Evolutionary conservation across 2,329 filamentous ascomycete species (phyloP).

Genomic region (Tolypocladium nubicola): DNA sequence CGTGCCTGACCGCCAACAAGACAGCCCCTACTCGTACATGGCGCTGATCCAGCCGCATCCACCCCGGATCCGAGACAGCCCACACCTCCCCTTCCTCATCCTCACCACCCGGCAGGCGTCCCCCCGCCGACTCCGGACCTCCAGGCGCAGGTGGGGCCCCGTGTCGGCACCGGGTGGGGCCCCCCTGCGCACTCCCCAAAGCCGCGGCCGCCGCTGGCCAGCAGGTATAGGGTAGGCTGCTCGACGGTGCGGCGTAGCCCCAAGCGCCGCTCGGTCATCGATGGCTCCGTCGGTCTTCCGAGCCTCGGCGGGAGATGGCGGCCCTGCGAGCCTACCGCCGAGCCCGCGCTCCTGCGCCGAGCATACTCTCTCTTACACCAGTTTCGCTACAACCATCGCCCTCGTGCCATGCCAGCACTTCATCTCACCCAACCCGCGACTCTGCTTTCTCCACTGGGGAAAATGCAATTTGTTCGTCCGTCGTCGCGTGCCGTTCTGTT

Average conservation of each 20-base stretch:
- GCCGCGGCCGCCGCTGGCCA: background rate
- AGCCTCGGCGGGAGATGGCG: slow-evolving; percentile 1
- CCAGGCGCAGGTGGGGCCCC: background rate
- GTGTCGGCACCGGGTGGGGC: background rate
- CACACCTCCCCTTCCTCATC: background rate
- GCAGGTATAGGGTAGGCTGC: background rate
- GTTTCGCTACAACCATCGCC: background rate
- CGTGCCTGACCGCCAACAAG: background rate
- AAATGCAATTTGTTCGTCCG: background rate
- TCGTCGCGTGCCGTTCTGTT: background rate
- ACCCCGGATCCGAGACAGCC: background rate
- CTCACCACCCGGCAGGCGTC: background rate
- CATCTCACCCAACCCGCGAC: background rate
- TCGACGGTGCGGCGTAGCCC: background rate
- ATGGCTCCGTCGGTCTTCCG: background rate
- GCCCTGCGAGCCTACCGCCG: slow-evolving; percentile 4
- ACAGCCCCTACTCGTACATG: background rate
- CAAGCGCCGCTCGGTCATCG: slow-evolving; percentile 1
- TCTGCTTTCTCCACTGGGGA: background rate
- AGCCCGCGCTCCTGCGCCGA: background rate
- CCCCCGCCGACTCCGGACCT: background rate
- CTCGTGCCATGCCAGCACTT: background rate
- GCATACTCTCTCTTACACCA: background rate
- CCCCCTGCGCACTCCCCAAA: background rate
- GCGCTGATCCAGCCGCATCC: background rate